Evolutionary conservation across 2,329 filamentous ascomycete species (phyloP), one percentile per base, ranked within the genome.

Genomic region (Fusarium chuoi): DNA sequence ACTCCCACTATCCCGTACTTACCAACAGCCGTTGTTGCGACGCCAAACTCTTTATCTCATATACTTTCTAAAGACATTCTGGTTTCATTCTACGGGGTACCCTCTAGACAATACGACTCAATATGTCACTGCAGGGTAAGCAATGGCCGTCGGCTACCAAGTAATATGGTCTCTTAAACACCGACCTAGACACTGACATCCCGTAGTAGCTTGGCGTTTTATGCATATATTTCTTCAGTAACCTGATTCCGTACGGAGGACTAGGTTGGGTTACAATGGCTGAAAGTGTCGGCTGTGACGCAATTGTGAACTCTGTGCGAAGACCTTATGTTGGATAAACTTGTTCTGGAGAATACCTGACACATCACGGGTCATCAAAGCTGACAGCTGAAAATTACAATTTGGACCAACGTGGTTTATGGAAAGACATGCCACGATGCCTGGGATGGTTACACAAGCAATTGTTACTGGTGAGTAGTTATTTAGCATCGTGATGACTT

Each of bases 391-490:
- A 59, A 59, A 54, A 36, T 30, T 57, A 28, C 33, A 45, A 45
- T 58, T 24, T 52, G 17, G 39, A 45, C 33, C 36, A 58, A 67
- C 59, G 64, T 71, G 57, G 54, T 49, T 42, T 58, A 65, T 46
- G 33, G 39, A 10, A 52, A 39, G 36, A 26, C 44, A 65, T 72
- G 59, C 59, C 69, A 72, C 64, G 51, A 65, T 52, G 68, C 30
- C 41, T 48, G 44, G 59, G 52, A 35, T 69, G 70, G 69, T 73
- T 69, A 73, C 70, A 73, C 69, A 55, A 58, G 49, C 30, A 49
- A 26, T 45, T 56, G 24, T 46, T 30, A 55, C 58, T 46, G 57
- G 38, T 49, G 36, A 42, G 48, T 24, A 35, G 38, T 30, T n/a
- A 22, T 46, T 28, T 38, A 30, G 42, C n/a, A 48, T 62, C 41